Conservation (phyloP, 2,329 filamentous ascomycete genomes). For the Aureobasidium sp. region DNA sequence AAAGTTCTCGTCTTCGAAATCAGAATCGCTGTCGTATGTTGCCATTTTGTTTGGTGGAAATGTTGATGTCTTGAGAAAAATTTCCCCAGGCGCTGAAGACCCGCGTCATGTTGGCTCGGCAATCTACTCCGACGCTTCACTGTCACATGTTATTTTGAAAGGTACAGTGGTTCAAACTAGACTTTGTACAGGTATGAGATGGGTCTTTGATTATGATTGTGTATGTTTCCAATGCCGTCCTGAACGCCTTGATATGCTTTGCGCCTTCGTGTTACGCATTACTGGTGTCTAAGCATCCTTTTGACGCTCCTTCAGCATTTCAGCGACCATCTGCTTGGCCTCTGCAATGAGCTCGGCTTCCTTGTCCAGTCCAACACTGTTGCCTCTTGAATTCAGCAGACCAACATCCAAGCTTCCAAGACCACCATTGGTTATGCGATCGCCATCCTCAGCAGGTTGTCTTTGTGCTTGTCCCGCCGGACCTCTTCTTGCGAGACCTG, state of each 20-base stretch:
- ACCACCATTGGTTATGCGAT: constrained; percentile 37
- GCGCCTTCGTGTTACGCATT: not conserved
- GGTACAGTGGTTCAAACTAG: not conserved
- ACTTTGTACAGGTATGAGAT: not conserved
- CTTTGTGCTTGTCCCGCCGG: constrained; percentile 12
- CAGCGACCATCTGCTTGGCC: constrained; percentile 49
- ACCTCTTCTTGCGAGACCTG: constrained; percentile 16
- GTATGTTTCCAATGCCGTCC: not conserved
- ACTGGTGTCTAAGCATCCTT: not conserved
- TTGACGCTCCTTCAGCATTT: constrained; percentile 16
- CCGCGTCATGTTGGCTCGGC: constrained; percentile 11
- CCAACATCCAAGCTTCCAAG: constrained; percentile 66
- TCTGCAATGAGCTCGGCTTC: constrained; percentile 71
- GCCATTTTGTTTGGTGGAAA: constrained; percentile 46
- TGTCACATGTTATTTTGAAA: not conserved
- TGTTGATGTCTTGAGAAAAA: constrained; percentile 11
- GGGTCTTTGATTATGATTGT: not conserved
- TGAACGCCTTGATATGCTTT: not conserved
- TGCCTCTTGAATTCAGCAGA: constrained; percentile 79
- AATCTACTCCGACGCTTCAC: not conserved
- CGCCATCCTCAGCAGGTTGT: constrained; percentile 19
- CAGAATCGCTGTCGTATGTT: constrained; percentile 65
- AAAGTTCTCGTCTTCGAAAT: constrained; percentile 63
- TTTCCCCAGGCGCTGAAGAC: not conserved
- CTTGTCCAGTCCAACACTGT: constrained; percentile 74